Conservation (phyloP, 2,329 filamentous ascomycete species). For the Thelonectria discophora region DNA sequence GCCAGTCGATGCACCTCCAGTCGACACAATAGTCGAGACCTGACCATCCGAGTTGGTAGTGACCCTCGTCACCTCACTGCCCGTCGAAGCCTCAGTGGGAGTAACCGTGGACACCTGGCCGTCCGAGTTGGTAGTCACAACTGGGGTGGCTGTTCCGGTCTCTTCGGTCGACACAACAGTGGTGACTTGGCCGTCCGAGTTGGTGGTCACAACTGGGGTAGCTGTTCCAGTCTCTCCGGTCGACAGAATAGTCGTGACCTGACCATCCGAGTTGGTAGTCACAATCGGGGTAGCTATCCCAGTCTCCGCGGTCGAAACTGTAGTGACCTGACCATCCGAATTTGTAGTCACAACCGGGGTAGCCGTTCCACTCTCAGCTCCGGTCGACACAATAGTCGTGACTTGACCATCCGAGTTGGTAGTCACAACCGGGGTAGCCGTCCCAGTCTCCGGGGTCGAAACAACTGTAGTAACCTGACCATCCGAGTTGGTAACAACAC, state of each 20-base stretch:
- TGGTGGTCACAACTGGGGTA: too few species aligned
- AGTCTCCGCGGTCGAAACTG: not conserved
- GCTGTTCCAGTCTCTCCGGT: not conserved
- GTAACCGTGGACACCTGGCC: not conserved
- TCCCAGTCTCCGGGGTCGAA: not conserved
- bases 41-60: not conserved
- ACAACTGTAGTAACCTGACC: not conserved
- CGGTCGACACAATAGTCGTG: too few species aligned
- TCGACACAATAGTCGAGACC: not conserved
- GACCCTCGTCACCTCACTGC: too few species aligned
- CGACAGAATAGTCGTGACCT: not conserved
- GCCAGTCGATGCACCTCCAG: too few species aligned
- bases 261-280: too few species aligned
- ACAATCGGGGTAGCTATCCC: not conserved
- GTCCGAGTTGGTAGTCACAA: not conserved
- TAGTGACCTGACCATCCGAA: not conserved
- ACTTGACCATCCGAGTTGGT: too few species aligned
- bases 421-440: too few species aligned
- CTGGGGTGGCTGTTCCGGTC: not conserved
- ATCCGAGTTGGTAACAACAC: not conserved
- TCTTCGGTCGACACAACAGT: not conserved
- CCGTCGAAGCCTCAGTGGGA: too few species aligned
- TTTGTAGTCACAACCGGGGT: too few species aligned
- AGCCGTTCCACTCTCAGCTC: not conserved
- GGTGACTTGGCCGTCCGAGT: not conserved